Conservation (phyloP, 106 monocot genomes). For the Phalaenopsis equestris region DNA sequence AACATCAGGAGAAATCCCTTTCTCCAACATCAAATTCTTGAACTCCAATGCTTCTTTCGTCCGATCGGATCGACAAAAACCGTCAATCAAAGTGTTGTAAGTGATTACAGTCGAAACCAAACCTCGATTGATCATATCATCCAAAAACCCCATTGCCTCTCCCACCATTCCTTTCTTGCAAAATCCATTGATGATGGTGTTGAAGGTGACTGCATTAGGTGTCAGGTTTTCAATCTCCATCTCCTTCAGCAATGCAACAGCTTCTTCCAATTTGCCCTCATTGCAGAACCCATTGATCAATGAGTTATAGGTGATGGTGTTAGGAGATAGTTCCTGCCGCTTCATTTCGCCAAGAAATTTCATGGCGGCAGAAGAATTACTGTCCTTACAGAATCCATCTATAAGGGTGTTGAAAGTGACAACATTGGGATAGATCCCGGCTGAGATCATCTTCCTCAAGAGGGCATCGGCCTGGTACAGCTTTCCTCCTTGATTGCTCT, state of each 20-base stretch:
- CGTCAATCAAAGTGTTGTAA: conserved; percentile 72
- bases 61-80: conserved; percentile 45
- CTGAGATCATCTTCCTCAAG: conserved; percentile 56
- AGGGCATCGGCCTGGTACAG: conserved; percentile 63
- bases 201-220: conserved; percentile 62
- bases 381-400: conserved; percentile 77
- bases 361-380: conserved; percentile 37
- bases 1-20: conserved; percentile 37
- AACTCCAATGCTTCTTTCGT: conserved; percentile 50
- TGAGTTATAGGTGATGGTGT: conserved; percentile 53
- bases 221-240: conserved; percentile 33
- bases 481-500: conserved; percentile 37
- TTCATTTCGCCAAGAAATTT: conserved; percentile 77
- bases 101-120: conserved; percentile 54
- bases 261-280: conserved; percentile 52
- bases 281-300: conserved; percentile 51
- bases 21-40: conserved; percentile 36
- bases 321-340: conserved; percentile 34
- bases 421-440: conserved; percentile 40
- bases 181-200: conserved; percentile 64
- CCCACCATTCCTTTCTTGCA: conserved; percentile 79
- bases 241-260: conserved; percentile 39
- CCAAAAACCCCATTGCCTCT: conserved; percentile 41
- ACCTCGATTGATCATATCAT: conserved; percentile 28
- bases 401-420: conserved; percentile 74